Conservation (phyloP, 2,329 filamentous ascomycete species). For the Chrysosphaeria jannelii region DNA sequence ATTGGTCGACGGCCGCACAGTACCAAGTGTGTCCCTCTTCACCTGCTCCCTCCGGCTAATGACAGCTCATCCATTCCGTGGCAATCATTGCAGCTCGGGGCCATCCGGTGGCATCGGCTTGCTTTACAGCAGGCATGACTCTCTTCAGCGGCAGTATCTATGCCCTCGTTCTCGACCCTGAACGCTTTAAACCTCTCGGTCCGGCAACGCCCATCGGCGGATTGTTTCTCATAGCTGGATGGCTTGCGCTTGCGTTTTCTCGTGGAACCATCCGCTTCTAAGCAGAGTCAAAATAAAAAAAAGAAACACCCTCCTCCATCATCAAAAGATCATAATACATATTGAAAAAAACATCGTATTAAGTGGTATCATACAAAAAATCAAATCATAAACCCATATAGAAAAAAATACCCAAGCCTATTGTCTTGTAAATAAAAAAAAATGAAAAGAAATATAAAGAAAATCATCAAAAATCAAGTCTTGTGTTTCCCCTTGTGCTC, state of each 20-base stretch:
- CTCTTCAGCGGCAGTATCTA: constrained; percentile 39
- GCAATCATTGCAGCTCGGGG: constrained; percentile 26
- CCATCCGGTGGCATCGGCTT: constrained; percentile 21
- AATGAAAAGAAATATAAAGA: no score
- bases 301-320: neutral
- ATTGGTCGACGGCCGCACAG: constrained; percentile 32
- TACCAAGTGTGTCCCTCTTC: constrained; percentile 22
- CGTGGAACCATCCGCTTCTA: constrained; percentile 3
- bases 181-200: constrained; percentile 25
- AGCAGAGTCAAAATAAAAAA: neutral
- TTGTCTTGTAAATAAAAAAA: no score
- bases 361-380: no score
- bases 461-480: no score
- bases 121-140: constrained; percentile 34
- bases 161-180: constrained; percentile 28
- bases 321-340: neutral
- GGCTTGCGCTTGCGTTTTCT: constrained; percentile 14
- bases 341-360: neutral
- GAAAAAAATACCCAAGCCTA: no score
- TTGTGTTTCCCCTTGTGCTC: no score
- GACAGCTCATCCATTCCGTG: constrained; percentile 30
- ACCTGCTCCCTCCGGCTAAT: neutral
- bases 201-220: constrained; percentile 36
- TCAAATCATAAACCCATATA: no score
- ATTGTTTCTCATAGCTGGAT: constrained; percentile 31